Evolutionary conservation across 805 yeast species (phyloP), one percentile per base, ranked within the genome.

Genomic region (Candida ulmi): DNA sequence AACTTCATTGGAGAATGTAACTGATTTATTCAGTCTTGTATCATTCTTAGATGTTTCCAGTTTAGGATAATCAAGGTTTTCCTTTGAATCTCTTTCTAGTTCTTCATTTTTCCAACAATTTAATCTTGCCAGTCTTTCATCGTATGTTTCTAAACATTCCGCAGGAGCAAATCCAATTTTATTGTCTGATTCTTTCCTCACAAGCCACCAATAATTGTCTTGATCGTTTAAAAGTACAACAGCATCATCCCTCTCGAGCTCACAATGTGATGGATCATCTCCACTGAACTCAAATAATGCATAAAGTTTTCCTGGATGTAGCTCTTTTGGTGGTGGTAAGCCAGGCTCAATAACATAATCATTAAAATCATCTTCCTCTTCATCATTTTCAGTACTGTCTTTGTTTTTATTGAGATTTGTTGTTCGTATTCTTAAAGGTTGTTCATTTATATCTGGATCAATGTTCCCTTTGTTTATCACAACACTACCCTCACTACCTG

Each of bases 151-250:
- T 28, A 93, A 65, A 42, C 93, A 78, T 59, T 93, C 99, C 1
- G 97, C 98, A 1, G 99, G 99, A 2, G 95, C 95, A 66, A 90
- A 93, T 1, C 99, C 99, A 38, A 91, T 79, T 48, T 79, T 73
- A 3, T 80, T 80, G 56, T 80, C 84, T 33, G 57, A 61, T 31
- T 68, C 67, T 44, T 70, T 58, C 52, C 74, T 60, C 50, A 93
- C 91, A 11, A 91, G 68, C 98, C 99, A 93, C 99, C 99, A 93
- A 63, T 93, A 93, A 44, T 86, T 75, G 62, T 93, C 96, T 36
- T 84, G 80, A 55, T 93, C 99, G 55, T 88, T 88, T 27, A 93
- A 64, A 16, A 93, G 64, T 33, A 75, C 68, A 46, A 95, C 91
- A 2, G 95, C 80, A 52, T 88, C 96, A 54, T 91, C 90, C 47